Evolutionary conservation across 768 basidiomycete species (phyloP).

Genomic region (Russula griseocarnosa): DNA sequence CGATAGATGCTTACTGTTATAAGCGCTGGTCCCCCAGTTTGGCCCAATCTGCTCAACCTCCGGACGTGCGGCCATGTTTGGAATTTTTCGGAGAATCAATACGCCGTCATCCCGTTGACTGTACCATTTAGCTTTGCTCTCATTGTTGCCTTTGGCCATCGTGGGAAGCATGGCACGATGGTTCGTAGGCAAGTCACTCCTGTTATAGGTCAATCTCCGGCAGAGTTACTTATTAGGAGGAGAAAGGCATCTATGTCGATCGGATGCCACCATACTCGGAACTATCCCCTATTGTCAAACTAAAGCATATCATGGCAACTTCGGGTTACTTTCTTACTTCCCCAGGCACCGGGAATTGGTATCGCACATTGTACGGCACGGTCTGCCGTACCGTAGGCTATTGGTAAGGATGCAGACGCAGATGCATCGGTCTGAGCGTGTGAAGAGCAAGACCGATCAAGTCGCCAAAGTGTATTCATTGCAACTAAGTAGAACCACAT

Average conservation of each 20-base stretch:
- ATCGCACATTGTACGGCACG: not conserved
- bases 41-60: not conserved
- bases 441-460: conserved; percentile 7
- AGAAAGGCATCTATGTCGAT: not conserved
- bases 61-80: conserved; percentile 9
- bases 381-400: not conserved
- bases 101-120: not conserved
- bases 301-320: not conserved
- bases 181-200: not conserved
- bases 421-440: conserved; percentile 2
- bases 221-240: not conserved
- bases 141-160: not conserved
- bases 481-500: not conserved
- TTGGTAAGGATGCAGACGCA: not conserved
- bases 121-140: not conserved
- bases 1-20: not conserved
- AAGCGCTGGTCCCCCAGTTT: not conserved
- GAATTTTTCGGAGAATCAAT: conserved; percentile 9
- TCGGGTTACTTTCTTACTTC: not conserved
- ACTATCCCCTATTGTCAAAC: not conserved
- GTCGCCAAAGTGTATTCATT: not conserved
- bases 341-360: conserved; percentile 1
- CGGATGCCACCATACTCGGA: not conserved
- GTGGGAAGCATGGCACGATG: not conserved
- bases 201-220: conserved; percentile 8